phyloP scores from a whole-genome alignment of 768 basidiomycete genomes.

The Lactifluus rugatus region DNA sequence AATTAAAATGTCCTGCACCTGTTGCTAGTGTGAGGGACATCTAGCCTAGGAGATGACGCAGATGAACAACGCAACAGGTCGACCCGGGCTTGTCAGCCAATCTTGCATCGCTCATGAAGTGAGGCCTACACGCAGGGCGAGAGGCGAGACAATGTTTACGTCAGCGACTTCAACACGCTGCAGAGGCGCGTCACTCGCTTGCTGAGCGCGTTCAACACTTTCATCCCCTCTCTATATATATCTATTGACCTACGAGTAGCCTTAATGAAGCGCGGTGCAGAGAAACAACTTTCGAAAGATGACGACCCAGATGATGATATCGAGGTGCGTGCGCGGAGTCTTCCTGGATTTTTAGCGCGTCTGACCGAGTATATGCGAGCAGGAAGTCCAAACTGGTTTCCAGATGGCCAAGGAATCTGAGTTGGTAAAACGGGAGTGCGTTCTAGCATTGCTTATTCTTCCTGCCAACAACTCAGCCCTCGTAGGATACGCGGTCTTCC shows the following conservation, averaged over 20 bases:
- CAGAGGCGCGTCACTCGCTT: not conserved
- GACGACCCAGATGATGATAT: slow-evolving; percentile 33
- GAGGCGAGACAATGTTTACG: not conserved
- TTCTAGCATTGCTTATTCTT: slow-evolving; percentile 6
- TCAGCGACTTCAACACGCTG: slow-evolving; percentile 4
- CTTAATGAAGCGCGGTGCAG: slow-evolving; percentile 66
- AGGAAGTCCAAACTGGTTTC: slow-evolving; percentile 42
- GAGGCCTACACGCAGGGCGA: too few species aligned
- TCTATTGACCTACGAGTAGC: not conserved
- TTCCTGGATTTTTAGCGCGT: not conserved
- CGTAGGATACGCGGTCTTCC: slow-evolving; percentile 59
- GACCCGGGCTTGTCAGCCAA: too few species aligned
- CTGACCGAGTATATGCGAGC: not conserved
- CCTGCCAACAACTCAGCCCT: not conserved
- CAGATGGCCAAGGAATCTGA: slow-evolving; percentile 49
- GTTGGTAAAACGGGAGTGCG: slow-evolving; percentile 51
- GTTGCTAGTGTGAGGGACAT: too few species aligned
- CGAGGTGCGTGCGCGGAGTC: slow-evolving; percentile 24
- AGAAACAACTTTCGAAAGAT: slow-evolving; percentile 58
- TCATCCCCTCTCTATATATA: not conserved
- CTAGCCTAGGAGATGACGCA: too few species aligned
- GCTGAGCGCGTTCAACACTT: not conserved
- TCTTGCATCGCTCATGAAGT: too few species aligned
- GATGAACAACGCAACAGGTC: too few species aligned
- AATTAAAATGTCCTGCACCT: too few species aligned